phyloP scores from a whole-genome alignment of 805 yeast species.

The Yamadazyma philogaea region DNA sequence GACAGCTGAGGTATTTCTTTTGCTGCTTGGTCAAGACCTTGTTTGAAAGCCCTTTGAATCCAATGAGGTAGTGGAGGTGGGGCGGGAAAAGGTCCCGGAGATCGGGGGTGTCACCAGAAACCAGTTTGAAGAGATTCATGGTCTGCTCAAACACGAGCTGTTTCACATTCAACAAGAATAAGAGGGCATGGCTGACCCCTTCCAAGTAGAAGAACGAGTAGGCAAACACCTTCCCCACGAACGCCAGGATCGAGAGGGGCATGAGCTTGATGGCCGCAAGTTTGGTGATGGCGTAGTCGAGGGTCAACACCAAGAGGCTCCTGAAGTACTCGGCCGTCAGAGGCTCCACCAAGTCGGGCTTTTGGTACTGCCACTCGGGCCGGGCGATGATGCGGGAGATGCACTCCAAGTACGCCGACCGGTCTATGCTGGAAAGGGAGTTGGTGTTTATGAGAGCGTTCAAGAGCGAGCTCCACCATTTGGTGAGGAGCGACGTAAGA shows the following conservation, averaged over 20 bases:
- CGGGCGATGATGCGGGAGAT: conserved; percentile 49
- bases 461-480: conserved; percentile 56
- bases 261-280: conserved; percentile 47
- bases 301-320: conserved; percentile 46
- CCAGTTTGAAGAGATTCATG: conserved; percentile 3
- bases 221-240: conserved; percentile 69
- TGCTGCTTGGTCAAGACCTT: conserved; percentile 27
- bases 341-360: conserved; percentile 20
- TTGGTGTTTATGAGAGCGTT: conserved; percentile 18
- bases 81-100: conserved; percentile 24
- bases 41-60: conserved; percentile 25
- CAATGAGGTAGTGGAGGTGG: conserved; percentile 28
- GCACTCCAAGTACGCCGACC: conserved; percentile 53
- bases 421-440: conserved; percentile 42
- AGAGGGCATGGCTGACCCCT: conserved; percentile 52
- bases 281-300: conserved; percentile 49
- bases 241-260: conserved; percentile 58
- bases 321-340: conserved; percentile 23
- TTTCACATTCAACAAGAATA: conserved; percentile 56
- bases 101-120: neutral
- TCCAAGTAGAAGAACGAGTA: conserved; percentile 56
- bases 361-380: conserved; percentile 40
- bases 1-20: conserved; percentile 29
- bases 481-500: conserved; percentile 31
- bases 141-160: conserved; percentile 37